phyloP scores from a whole-genome alignment of 2,329 filamentous ascomycete genomes.

The Venturia asperata region DNA sequence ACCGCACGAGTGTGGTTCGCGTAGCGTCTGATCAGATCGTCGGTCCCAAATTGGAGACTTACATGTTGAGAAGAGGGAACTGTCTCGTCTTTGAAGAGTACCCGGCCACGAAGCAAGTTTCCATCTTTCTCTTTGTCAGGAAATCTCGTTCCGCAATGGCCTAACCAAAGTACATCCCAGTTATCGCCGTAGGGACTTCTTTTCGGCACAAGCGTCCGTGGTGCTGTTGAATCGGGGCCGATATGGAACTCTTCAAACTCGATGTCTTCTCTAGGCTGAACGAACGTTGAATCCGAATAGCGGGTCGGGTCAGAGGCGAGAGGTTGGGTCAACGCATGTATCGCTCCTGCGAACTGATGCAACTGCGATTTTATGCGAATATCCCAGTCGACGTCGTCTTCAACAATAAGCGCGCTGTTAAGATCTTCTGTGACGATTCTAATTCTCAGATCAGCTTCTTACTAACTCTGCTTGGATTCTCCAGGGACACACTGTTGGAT shows the following conservation, averaged over 20 bases:
- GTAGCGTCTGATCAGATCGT: slow-evolving; percentile 1
- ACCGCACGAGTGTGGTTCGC: slow-evolving; percentile 38
- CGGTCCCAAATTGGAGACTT: not conserved
- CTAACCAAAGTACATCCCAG: slow-evolving; percentile 20
- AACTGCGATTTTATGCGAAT: slow-evolving; percentile 13
- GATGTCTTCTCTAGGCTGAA: not conserved
- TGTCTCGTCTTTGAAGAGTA: slow-evolving; percentile 6
- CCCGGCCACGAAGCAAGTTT: not conserved
- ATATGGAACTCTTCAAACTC: not conserved
- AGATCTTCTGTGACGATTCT: slow-evolving; percentile 7
- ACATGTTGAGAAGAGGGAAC: slow-evolving; percentile 13
- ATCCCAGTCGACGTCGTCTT: slow-evolving; percentile 18
- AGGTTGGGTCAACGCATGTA: not conserved
- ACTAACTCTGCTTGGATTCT: too few relatives aligned
- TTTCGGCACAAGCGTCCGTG: not conserved
- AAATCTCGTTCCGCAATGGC: slow-evolving; percentile 16
- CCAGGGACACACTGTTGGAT: slow-evolving; percentile 21
- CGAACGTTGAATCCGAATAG: not conserved
- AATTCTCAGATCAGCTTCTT: not conserved
- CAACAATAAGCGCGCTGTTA: slow-evolving; percentile 11
- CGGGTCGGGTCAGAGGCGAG: not conserved
- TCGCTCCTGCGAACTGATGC: slow-evolving; percentile 6
- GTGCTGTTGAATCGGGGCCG: not conserved
- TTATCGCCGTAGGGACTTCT: slow-evolving; percentile 17
- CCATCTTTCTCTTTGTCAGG: not conserved